Conservation (phyloP, 1,284 basidiomycete species). For the Meira nashicola region DNA sequence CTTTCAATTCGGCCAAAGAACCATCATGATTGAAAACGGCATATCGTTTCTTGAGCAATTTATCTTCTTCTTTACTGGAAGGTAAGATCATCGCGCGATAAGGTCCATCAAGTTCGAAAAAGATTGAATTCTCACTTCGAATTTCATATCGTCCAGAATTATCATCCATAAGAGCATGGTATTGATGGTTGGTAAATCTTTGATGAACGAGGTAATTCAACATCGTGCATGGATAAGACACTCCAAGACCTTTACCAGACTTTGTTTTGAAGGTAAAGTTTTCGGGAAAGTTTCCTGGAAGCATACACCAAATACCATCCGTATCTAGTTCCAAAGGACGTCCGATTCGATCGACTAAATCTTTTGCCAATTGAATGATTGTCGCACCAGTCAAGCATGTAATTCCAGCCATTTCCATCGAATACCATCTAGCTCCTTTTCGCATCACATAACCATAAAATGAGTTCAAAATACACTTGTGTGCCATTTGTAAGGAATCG, state of each 20-base stretch:
- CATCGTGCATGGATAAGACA: conserved; percentile 99
- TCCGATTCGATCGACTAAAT: conserved; percentile 89
- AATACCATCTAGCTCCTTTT: conserved; percentile 98
- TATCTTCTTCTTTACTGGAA: conserved; percentile 98
- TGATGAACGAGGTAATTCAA: conserved; percentile 96
- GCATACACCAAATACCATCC: conserved; percentile 99
- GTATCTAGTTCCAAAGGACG: conserved; percentile 96
- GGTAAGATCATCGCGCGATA: conserved; percentile 99
- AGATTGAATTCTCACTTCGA: conserved; percentile 98
- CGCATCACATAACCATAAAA: conserved; percentile 99
- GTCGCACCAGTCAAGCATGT: conserved; percentile 97
- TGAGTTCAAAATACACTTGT: conserved; percentile 99
- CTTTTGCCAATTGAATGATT: conserved; percentile 99
- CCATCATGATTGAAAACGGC: conserved; percentile 99
- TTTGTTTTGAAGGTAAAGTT: conserved; percentile 91
- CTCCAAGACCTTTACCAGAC: conserved; percentile 77
- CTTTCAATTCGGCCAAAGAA: conserved; percentile 91
- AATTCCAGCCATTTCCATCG: conserved; percentile 99
- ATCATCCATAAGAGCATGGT: conserved; percentile 79
- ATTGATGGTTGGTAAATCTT: conserved; percentile 95
- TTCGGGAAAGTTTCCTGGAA: conserved; percentile 94
- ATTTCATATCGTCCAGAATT: conserved; percentile 78
- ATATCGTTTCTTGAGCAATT: conserved; percentile 96
- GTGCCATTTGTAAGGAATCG: conserved; percentile 97
- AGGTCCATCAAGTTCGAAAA: conserved; percentile 97